A percentile compares a stretch with the other conserved stretches of the same genome.
Conservation (phyloP, 345 rosid species). For the Hypericum perforatum region DNA sequence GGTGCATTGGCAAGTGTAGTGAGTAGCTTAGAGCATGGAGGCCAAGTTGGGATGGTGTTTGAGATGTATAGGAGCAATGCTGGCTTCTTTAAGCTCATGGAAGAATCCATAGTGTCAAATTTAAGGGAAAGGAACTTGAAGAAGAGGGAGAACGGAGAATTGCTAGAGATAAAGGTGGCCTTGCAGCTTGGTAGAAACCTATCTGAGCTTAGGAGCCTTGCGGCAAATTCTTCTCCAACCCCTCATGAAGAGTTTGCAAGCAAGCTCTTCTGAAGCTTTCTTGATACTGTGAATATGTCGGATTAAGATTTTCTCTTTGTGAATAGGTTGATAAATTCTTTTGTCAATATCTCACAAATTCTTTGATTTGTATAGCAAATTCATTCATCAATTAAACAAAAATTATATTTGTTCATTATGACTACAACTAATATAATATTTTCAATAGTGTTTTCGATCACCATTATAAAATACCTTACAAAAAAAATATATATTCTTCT, state of each 20-base stretch:
- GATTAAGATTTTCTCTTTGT: too few species aligned
- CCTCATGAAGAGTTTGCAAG: slow-evolving; percentile 14
- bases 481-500: too few species aligned
- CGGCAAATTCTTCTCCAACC: slow-evolving; percentile 8
- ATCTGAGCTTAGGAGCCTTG: slow-evolving; percentile 36
- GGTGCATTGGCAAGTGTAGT: slow-evolving; percentile 31
- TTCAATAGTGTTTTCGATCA: too few species aligned
- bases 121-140: slow-evolving; percentile 13
- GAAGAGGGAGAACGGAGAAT: slow-evolving; percentile 30
- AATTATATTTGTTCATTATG: too few species aligned
- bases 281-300: too few species aligned
- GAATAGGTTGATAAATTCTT: too few species aligned
- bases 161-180: slow-evolving; percentile 32
- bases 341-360: too few species aligned
- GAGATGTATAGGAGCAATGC: slow-evolving; percentile 47
- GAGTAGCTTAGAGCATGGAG: slow-evolving; percentile 35
- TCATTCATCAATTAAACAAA: too few species aligned
- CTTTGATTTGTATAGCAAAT: too few species aligned
- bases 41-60: slow-evolving; percentile 46
- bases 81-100: slow-evolving; percentile 28
- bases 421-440: too few species aligned
- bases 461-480: too few species aligned
- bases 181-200: slow-evolving; percentile 42
- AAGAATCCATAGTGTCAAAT: slow-evolving; percentile 21
- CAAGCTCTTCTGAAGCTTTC: slow-evolving; percentile 15